Evolutionary conservation across 306 rosid species (phyloP), one percentile per base, ranked within the genome.

Genomic region (Hippophae rhamnoides): DNA sequence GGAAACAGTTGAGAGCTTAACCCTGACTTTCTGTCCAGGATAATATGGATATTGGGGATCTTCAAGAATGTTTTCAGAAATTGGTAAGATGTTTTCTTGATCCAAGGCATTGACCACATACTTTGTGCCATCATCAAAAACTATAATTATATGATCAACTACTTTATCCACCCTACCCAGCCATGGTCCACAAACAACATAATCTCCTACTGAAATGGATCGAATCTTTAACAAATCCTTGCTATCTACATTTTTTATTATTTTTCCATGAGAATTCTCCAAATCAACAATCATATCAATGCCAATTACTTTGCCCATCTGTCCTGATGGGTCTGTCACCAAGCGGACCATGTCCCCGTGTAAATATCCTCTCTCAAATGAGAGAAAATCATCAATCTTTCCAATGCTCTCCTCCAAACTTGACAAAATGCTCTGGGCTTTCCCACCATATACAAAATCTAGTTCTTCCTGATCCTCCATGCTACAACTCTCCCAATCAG

Each of bases 21-120:
- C 77, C 74, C 72, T 71, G 53, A 93, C 95, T 82, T 95, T 93
- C 73, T 80, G 99, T 56, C 99, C 99, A 41, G 97, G 99, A 76
- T 86, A 93, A 59, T 82, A 88, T 47, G 95, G 94, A 72, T 73
- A 93, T 76, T 86, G 96, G 7, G 76, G 72, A 70, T 93, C 99
- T 63, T 93, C 95, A 56, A 93, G 86, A 54, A 76, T 62, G 76
- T 78, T 77, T 50, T 71, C 79, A 69, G 81, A 76, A 62, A 82
- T 11, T 5, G 99, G 94, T 47, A 74, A 54, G 66, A 88, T 73
- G 76, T 73, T 86, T 41, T 80, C 94, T 59, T 67, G 84, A 68
- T 84, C 90, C 60, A 70, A 73, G 43, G 82, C 75, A 64, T 62
- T 73, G 69, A 88, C 73, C 65, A 73, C 84, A 72, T 74, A 71